Evolutionary conservation across 2,329 filamentous ascomycete species (phyloP).

Genomic region (Cercospora sesami): DNA sequence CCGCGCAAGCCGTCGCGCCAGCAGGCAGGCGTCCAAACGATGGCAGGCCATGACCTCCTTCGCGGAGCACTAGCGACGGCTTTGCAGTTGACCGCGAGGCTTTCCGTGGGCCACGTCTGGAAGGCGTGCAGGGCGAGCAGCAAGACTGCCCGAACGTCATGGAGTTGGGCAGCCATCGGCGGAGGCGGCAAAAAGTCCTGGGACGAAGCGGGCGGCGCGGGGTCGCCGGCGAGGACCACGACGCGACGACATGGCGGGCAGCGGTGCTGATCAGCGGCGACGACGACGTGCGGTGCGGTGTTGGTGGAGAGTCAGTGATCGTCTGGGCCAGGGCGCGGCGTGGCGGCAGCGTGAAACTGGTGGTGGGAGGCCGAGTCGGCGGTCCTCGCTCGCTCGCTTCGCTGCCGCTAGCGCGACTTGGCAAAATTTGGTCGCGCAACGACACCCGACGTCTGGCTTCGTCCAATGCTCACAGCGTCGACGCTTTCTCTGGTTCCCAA

Average conservation of each 20-base stretch:
- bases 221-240: background rate
- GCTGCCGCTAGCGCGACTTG: background rate
- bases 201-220: constrained; percentile 1
- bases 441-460: constrained; percentile 7
- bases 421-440: background rate
- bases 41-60: constrained; percentile 1
- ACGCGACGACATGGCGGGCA: background rate
- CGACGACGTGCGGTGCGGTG: background rate
- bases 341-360: background rate
- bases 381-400: background rate
- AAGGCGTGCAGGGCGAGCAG: constrained; percentile 13
- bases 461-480: background rate
- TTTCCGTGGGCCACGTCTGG: constrained; percentile 12
- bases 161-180: constrained; percentile 7
- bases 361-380: background rate
- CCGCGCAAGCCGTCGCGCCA: constrained; percentile 3
- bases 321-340: background rate
- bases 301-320: background rate
- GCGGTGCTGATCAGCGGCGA: background rate
- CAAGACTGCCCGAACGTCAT: constrained; percentile 15
- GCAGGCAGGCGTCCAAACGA: constrained; percentile 4
- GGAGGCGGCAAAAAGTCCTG: constrained; percentile 4
- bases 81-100: background rate
- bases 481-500: constrained; percentile 1
- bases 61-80: constrained; percentile 6